Percentiles rank a stretch among this genome's conserved stretches.
Evolutionary conservation across 768 basidiomycete genomes (phyloP).

Genomic region (Neoboletus brunneissimus): DNA sequence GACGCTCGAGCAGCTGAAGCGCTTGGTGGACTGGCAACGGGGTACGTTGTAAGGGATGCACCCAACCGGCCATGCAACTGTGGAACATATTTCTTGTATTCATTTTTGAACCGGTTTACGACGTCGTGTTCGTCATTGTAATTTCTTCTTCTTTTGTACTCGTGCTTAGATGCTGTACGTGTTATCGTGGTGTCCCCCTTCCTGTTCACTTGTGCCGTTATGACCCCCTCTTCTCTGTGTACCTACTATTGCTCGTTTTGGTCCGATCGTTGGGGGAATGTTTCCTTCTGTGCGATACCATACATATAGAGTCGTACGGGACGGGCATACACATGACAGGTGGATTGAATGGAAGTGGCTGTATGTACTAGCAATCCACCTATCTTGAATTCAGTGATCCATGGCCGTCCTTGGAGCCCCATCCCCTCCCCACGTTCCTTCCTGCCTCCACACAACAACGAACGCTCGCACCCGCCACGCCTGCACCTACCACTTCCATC

Average conservation of each 20-base stretch:
- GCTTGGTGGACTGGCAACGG: constrained; percentile 60
- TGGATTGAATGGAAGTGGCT: background rate
- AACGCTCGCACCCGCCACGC: background rate
- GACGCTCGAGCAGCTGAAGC: constrained; percentile 79
- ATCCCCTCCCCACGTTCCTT: too few species aligned
- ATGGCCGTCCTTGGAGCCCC: too few species aligned
- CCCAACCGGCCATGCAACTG: background rate
- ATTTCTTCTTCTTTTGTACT: background rate
- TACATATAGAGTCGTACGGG: background rate
- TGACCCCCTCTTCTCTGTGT: too few species aligned
- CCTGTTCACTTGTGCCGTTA: too few species aligned
- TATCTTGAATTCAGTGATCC: background rate
- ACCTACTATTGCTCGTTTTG: too few species aligned
- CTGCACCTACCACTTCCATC: background rate
- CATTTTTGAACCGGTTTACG: too few species aligned
- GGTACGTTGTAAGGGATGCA: constrained; percentile 19
- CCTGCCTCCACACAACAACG: background rate
- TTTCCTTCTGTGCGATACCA: constrained; percentile 7
- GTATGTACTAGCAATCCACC: background rate
- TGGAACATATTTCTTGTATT: background rate
- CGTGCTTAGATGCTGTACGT: background rate
- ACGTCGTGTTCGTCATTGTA: too few species aligned
- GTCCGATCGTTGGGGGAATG: background rate
- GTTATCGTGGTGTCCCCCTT: background rate
- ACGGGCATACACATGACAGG: background rate